Conservation (phyloP, 345 rosid genomes). For the Combretum micranthum region DNA sequence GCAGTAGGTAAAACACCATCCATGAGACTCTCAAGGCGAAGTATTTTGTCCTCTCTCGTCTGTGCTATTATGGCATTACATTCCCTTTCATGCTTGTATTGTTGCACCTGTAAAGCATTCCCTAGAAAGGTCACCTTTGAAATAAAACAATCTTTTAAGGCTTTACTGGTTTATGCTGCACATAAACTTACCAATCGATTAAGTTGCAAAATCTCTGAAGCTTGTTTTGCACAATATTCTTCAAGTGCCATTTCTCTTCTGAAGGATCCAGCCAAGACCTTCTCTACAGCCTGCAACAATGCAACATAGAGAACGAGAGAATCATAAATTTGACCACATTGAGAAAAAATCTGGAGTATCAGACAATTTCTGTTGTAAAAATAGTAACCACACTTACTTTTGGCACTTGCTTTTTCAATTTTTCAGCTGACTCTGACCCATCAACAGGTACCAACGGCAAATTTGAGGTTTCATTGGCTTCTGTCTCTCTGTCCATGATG, state of each 20-base stretch:
- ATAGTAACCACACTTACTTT: constrained; percentile 44
- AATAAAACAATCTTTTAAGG: background rate
- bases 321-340: background rate
- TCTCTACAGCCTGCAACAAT: constrained; percentile 73
- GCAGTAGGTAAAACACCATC: constrained; percentile 88
- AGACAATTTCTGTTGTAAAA: background rate
- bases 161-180: background rate
- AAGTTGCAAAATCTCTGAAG: constrained; percentile 79
- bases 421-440: constrained; percentile 50
- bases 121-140: constrained; percentile 10
- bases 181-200: constrained; percentile 72
- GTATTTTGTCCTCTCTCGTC: constrained; percentile 89
- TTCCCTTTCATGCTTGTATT: constrained; percentile 96
- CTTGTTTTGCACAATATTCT: constrained; percentile 84
- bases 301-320: constrained; percentile 8
- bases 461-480: constrained; percentile 37
- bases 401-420: constrained; percentile 63
- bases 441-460: constrained; percentile 57
- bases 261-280: constrained; percentile 92
- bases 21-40: constrained; percentile 91
- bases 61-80: constrained; percentile 87
- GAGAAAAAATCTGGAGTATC: constrained; percentile 4
- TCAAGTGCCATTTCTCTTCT: constrained; percentile 98
- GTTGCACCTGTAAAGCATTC: constrained; percentile 66
- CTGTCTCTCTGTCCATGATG: constrained; percentile 38